Evolutionary conservation across 441 rosid species (phyloP).

Genomic region (Erysimum pusillum): DNA sequence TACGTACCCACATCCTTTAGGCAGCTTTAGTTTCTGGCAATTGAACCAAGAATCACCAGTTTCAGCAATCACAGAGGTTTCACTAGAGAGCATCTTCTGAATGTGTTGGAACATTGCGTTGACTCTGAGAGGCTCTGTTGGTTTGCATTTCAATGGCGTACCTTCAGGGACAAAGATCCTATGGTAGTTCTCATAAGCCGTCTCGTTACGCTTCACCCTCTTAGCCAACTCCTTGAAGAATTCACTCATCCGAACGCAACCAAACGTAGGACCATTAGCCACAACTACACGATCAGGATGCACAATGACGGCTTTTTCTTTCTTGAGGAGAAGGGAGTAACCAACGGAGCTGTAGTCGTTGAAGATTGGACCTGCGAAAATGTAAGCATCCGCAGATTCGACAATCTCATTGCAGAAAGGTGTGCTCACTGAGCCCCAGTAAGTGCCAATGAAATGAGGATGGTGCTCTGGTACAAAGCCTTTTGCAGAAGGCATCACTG

Average conservation of each 20-base stretch:
- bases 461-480: slow-evolving; percentile 75
- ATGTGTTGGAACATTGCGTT: slow-evolving; percentile 82
- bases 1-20: slow-evolving; percentile 83
- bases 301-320: slow-evolving; percentile 71
- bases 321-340: slow-evolving; percentile 80
- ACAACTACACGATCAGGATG: slow-evolving; percentile 72
- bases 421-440: slow-evolving; percentile 74
- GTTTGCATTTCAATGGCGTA: slow-evolving; percentile 56
- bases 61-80: slow-evolving; percentile 88
- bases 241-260: slow-evolving; percentile 73
- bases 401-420: slow-evolving; percentile 84
- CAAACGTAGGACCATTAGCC: slow-evolving; percentile 72
- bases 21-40: slow-evolving; percentile 90
- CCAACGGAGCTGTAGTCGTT: slow-evolving; percentile 81
- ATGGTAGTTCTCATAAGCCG: slow-evolving; percentile 65
- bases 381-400: slow-evolving; percentile 76
- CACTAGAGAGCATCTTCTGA: slow-evolving; percentile 77
- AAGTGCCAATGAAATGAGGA: slow-evolving; percentile 67
- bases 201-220: slow-evolving; percentile 55
- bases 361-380: slow-evolving; percentile 79
- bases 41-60: slow-evolving; percentile 98
- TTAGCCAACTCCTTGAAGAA: slow-evolving; percentile 60
- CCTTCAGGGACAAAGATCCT: slow-evolving; percentile 76
- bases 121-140: slow-evolving; percentile 61
- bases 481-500: slow-evolving; percentile 80